phyloP scores from a whole-genome alignment of 768 basidiomycete genomes.

The Mycena rosella region DNA sequence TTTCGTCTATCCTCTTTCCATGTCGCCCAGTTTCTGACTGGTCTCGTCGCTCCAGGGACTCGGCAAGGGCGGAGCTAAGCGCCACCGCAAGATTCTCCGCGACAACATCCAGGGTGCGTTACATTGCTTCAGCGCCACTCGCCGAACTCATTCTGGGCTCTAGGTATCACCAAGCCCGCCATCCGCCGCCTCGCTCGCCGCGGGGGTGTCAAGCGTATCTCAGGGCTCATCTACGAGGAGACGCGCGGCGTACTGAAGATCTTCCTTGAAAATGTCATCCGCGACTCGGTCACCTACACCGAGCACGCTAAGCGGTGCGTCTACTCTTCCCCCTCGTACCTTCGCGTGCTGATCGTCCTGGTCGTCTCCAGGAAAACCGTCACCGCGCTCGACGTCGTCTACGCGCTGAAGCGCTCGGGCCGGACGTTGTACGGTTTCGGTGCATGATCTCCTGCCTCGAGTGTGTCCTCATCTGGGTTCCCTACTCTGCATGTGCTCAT shows the following conservation, averaged over 20 bases:
- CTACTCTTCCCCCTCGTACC: background rate
- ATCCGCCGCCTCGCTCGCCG: conserved; percentile 95
- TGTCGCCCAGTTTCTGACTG: background rate
- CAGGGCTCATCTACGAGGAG: conserved; percentile 54
- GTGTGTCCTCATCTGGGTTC: no score
- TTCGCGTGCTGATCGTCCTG: background rate
- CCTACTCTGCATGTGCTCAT: no score
- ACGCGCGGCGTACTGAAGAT: conserved; percentile 95
- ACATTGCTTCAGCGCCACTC: background rate
- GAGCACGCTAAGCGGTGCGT: conserved; percentile 93
- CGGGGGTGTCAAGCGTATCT: conserved; percentile 98
- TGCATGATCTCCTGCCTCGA: conserved; percentile 54
- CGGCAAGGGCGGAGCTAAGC: conserved; percentile 87
- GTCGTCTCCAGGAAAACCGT: conserved; percentile 67
- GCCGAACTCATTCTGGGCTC: background rate
- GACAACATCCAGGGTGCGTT: conserved; percentile 73
- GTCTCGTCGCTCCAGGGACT: conserved; percentile 62
- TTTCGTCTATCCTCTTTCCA: background rate
- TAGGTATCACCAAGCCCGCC: conserved; percentile 91
- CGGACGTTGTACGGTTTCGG: conserved; percentile 88
- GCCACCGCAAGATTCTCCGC: conserved; percentile 87
- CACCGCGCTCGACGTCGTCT: conserved; percentile 87
- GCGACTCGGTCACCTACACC: conserved; percentile 97
- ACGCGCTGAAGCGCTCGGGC: conserved; percentile 80
- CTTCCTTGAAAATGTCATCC: conserved; percentile 92